Percentiles rank a stretch among this genome's conserved stretches.
Evolutionary conservation across 129 eudicot genomes (phyloP).

Genomic region (Tagetes patula): DNA sequence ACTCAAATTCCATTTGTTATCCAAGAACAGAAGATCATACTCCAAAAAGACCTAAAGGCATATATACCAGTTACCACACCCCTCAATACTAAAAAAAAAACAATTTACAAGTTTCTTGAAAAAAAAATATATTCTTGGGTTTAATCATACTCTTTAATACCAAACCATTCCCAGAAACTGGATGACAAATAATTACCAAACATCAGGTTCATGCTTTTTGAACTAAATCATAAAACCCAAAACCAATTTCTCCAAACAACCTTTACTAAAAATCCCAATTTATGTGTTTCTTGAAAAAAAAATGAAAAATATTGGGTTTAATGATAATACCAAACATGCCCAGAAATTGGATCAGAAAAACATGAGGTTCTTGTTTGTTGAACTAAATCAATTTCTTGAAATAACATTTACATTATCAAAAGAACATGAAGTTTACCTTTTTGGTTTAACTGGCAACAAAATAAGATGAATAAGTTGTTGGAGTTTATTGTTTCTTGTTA

Average conservation of each 20-base stretch:
- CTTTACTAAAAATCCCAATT: no score
- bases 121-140: conserved; percentile 7
- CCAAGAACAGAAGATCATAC: neutral
- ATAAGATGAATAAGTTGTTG: neutral
- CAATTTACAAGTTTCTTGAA: conserved; percentile 1
- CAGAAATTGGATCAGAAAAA: conserved; percentile 1
- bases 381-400: conserved; percentile 8
- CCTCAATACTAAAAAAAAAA: neutral
- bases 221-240: conserved; percentile 16
- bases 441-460: neutral
- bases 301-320: neutral
- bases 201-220: neutral
- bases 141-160: neutral
- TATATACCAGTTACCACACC: no score
- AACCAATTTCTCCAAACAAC: neutral
- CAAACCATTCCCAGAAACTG: conserved; percentile 6
- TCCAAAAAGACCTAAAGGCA: conserved; percentile 4
- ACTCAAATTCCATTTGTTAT: neutral
- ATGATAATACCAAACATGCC: conserved; percentile 3
- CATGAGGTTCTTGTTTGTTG: neutral
- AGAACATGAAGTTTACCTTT: conserved; percentile 10
- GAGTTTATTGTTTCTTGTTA: neutral
- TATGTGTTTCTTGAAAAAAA: conserved; percentile 13
- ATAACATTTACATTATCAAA: neutral
- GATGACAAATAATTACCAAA: neutral